phyloP scores from a whole-genome alignment of 2,329 filamentous ascomycete species.

The Fusarium denticulatum region DNA sequence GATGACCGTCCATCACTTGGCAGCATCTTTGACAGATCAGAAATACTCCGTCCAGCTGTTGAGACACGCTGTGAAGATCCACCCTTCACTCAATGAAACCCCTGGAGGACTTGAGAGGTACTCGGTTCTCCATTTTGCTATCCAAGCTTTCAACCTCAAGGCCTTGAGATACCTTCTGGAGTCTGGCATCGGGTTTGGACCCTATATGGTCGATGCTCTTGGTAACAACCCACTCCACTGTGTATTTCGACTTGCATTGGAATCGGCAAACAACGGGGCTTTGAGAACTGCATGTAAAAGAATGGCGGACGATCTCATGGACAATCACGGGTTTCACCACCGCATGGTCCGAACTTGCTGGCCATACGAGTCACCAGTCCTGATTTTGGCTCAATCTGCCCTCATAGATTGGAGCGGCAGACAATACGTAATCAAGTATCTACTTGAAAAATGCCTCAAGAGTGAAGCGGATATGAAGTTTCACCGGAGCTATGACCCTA shows the following conservation, averaged over 20 bases:
- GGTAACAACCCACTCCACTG: conserved; percentile 7
- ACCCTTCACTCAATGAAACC: neutral
- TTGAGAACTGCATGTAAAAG: neutral
- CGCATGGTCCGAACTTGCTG: conserved; percentile 3
- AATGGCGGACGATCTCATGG: neutral
- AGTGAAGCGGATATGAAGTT: neutral
- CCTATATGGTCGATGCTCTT: neutral
- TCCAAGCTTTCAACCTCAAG: neutral
- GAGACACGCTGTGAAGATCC: neutral
- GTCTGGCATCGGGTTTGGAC: neutral
- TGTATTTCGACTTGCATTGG: neutral
- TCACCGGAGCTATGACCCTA: neutral
- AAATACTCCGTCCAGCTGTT: neutral
- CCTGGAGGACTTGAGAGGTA: neutral
- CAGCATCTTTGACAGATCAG: neutral
- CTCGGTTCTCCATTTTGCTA: conserved; percentile 8
- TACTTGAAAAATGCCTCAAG: neutral
- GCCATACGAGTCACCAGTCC: neutral
- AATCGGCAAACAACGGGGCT: neutral
- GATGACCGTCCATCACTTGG: neutral
- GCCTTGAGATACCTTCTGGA: neutral
- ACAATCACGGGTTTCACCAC: neutral
- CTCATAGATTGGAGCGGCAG: neutral
- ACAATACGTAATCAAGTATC: neutral
- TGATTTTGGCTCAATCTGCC: neutral